These are phyloP conservation scores for Metschnikowia colocasiae DNA, from an alignment of 805 yeast species.

Conservation along the genomic window DNA sequence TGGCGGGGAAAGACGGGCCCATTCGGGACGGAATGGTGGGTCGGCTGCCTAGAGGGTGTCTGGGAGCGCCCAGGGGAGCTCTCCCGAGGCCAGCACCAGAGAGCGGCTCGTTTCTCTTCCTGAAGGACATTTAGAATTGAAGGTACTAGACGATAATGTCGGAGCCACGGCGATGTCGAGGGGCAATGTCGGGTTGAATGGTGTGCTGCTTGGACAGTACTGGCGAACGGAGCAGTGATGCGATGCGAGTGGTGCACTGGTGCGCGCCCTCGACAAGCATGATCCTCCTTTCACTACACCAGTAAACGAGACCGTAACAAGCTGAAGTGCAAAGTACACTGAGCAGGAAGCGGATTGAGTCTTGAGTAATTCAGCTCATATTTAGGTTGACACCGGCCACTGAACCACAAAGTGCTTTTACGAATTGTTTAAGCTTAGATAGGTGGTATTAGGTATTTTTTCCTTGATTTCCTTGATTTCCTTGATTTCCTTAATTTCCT, in stretches of 20 bases:
- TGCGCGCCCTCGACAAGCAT: not conserved
- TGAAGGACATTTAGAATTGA: constrained; percentile 46
- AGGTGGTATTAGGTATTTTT: too few species aligned
- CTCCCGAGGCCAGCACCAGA: constrained; percentile 5
- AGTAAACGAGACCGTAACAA: not conserved
- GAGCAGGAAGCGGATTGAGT: not conserved
- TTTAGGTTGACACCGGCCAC: too few species aligned
- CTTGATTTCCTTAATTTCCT: too few species aligned
- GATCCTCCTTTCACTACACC: not conserved
- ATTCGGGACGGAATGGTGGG: not conserved
- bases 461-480: too few species aligned
- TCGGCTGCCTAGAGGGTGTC: constrained; percentile 4
- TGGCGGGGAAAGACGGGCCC: not conserved
- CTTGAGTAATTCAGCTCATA: too few species aligned
- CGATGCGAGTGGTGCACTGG: not conserved
- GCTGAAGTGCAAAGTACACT: not conserved
- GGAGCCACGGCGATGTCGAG: too few species aligned
- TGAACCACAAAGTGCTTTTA: too few species aligned
- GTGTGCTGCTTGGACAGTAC: not conserved
- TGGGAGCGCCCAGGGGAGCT: not conserved
- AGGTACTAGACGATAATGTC: too few species aligned
- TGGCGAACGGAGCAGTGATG: not conserved
- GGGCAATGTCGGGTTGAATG: too few species aligned
- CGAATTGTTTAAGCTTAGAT: too few species aligned
- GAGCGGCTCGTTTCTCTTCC: constrained; percentile 54